Evolutionary conservation across 2,329 filamentous ascomycete species (phyloP).

Genomic region (Alternaria arbusti): DNA sequence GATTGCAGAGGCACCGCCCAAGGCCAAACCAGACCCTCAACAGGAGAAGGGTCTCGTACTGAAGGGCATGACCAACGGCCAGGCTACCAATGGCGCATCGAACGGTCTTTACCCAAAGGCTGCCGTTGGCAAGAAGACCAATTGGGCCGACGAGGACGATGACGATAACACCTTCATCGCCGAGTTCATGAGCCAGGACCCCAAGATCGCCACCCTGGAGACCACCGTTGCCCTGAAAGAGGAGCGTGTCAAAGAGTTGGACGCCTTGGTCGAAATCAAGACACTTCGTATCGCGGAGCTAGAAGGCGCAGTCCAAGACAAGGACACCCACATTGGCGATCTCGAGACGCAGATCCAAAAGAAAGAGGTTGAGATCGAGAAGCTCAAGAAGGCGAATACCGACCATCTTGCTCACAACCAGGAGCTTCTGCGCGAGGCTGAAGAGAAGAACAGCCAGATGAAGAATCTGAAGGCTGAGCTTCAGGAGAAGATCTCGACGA

Average conservation of each 20-base stretch:
- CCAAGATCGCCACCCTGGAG: neutral
- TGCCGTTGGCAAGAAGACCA: conserved; percentile 5
- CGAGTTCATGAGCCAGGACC: neutral
- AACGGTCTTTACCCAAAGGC: neutral
- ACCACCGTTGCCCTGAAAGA: conserved; percentile 4
- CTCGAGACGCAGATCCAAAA: conserved; percentile 4
- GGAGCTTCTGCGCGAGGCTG: conserved; percentile 18
- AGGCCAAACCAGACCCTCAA: neutral
- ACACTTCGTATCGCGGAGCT: conserved; percentile 16
- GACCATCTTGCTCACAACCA: conserved; percentile 16
- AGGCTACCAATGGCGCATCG: neutral
- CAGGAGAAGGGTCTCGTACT: conserved; percentile 7
- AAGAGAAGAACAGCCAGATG: conserved; percentile 25
- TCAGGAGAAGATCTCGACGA: conserved; percentile 5
- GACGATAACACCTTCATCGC: conserved; percentile 22
- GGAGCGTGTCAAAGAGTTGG: conserved; percentile 17
- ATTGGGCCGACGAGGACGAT: conserved; percentile 27
- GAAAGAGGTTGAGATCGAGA: neutral
- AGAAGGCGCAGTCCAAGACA: conserved; percentile 4
- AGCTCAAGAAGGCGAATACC: conserved; percentile 10
- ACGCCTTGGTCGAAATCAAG: conserved; percentile 11
- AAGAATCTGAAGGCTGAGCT: conserved; percentile 17
- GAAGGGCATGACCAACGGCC: conserved; percentile 7
- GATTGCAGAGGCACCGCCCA: neutral
- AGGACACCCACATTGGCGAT: conserved; percentile 4